Conservation (phyloP, 805 yeast genomes). For the Metschnikowia santaceciliae region DNA sequence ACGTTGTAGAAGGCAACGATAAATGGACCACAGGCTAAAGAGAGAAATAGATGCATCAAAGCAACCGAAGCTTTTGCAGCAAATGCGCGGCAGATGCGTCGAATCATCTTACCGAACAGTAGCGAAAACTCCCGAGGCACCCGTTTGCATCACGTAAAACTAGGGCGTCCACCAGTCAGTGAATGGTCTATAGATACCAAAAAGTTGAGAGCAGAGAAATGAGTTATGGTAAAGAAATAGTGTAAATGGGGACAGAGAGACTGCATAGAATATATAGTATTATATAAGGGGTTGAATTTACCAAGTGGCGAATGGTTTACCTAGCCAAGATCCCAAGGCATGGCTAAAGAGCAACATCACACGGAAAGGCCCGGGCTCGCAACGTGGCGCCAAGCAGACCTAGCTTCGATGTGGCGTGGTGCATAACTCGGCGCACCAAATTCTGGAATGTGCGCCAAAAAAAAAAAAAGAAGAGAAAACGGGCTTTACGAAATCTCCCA, state of each 20-base stretch:
- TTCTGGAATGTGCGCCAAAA: neutral
- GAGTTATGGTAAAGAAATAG: too few relatives aligned
- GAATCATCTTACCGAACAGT: neutral
- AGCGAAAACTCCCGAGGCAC: neutral
- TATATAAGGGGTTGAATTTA: too few relatives aligned
- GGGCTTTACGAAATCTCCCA: neutral
- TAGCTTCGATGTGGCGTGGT: neutral
- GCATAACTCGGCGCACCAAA: neutral
- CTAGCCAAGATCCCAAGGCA: too few relatives aligned
- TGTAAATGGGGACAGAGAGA: too few relatives aligned
- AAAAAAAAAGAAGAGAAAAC: neutral
- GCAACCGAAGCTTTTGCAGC: neutral
- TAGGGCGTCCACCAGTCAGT: too few relatives aligned
- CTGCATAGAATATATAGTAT: too few relatives aligned
- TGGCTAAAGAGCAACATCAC: neutral
- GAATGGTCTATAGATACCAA: too few relatives aligned
- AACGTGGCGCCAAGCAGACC: neutral
- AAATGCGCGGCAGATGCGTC: conserved; percentile 1
- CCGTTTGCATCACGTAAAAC: too few relatives aligned
- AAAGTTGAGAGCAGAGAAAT: too few relatives aligned
- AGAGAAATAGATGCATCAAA: neutral
- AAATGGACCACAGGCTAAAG: neutral
- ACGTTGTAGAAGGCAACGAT: neutral
- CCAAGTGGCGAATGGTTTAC: too few relatives aligned
- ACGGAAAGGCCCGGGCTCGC: neutral